Base-by-base conservation (phyloP, 108 stramenopile genomes). In the Nannochloropsis granulata region DNA sequence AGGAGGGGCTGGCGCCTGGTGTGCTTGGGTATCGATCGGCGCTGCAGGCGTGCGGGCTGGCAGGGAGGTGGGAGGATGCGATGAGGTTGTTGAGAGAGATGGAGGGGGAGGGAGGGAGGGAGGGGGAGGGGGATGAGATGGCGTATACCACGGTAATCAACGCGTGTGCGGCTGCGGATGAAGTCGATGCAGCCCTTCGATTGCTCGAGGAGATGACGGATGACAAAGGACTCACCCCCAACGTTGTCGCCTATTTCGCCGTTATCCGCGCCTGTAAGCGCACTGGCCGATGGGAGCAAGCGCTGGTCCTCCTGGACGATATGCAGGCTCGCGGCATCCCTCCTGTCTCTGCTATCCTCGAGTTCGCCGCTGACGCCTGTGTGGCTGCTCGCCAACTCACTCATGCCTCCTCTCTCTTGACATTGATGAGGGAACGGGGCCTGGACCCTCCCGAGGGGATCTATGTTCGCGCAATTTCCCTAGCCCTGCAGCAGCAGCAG, bases 51-150 rank as follows among this genome's bases (percentile, higher is more conserved):
- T 44, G 79, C 13, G 79, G 79, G 79, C 84, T 44, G 43, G 79
- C 79, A 79, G 84, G 79, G 19, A 12, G 24, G 13, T 79, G 79
- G 25, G 79, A 84, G 44, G 84, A 84, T 44, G 84, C 84, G 23
- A 42, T 79, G 25, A 24, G 11, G 44, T 79, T 84, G 23, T 84
- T 84, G 44, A 79, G 79, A 44, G 82, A 82, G 34, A 86, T 86
- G 86, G n/a, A 25, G 26, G 82, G 19, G 26, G n/a, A 24, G 71
- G 82, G 82, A 34, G 43, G 23, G 12, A 12, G 45, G 34, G 81
- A 43, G 25, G 13, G 45, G 21, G 81, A 43, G 25, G 56, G 56
- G 21, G 24, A 78, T 14, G 44, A 26, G 79, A 44, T 86, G 23
- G 43, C 82, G 25, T 86, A 83, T 82, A 82, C 82, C 78, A 24